Conservation (phyloP, 805 yeast species). For the Candida railenensis region DNA sequence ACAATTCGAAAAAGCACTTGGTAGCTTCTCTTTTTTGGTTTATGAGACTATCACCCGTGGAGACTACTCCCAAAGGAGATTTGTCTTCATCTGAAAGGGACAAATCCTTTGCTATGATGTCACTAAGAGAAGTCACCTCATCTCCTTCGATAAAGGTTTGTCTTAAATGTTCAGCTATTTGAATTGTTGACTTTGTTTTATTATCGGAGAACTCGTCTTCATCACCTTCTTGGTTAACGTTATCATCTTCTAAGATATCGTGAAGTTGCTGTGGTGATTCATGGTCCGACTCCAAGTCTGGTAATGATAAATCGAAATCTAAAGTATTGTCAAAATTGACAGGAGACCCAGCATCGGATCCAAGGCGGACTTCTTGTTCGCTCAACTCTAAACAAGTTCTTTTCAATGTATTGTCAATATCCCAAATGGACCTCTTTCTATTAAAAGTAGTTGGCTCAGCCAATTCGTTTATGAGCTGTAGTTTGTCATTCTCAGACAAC, state of each 20-base stretch:
- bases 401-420: constrained; percentile 29
- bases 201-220: constrained; percentile 13
- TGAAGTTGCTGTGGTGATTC: constrained; percentile 2
- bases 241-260: constrained; percentile 4
- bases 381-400: constrained; percentile 27
- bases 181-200: constrained; percentile 49
- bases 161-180: constrained; percentile 51
- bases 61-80: constrained; percentile 22
- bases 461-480: constrained; percentile 33
- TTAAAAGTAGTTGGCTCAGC: constrained; percentile 20
- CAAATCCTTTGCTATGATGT: constrained; percentile 40
- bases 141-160: constrained; percentile 22
- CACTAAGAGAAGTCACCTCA: constrained; percentile 28
- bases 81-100: constrained; percentile 11
- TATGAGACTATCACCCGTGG: constrained; percentile 20
- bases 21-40: constrained; percentile 60
- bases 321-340: constrained; percentile 19
- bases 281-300: constrained; percentile 15
- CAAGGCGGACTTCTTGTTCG: constrained; percentile 13
- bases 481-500: constrained; percentile 30
- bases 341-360: constrained; percentile 16
- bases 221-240: constrained; percentile 2
- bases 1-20: constrained; percentile 74
- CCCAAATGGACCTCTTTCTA: constrained; percentile 21
- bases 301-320: constrained; percentile 21